Evolutionary conservation across 169 alveolate genomes (phyloP).

Genomic region (Plasmodium malariae): DNA sequence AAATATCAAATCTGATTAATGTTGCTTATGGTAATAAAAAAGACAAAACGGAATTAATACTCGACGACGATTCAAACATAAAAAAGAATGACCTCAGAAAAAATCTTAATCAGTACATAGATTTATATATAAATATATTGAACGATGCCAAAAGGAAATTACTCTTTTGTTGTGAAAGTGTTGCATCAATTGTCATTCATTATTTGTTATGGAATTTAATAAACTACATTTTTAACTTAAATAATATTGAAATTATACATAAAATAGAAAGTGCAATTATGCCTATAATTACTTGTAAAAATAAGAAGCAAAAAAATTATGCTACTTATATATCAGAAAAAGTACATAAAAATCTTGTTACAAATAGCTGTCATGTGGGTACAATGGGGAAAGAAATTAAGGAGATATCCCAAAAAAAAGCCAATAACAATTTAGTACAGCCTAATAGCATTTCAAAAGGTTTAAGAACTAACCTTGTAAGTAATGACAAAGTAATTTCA

Average conservation of each 20-base stretch:
- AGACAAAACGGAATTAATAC: neutral
- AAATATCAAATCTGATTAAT: conserved; percentile 38
- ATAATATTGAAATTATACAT: conserved; percentile 63
- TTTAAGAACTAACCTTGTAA: neutral
- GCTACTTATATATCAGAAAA: neutral
- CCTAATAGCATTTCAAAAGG: neutral
- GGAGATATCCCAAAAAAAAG: neutral
- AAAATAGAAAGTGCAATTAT: conserved; percentile 27
- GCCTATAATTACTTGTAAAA: conserved; percentile 12
- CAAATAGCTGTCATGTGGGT: neutral
- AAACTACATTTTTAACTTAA: conserved; percentile 63
- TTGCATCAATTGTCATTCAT: conserved; percentile 56
- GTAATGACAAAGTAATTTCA: neutral
- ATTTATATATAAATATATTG: conserved; percentile 57
- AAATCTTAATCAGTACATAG: conserved; percentile 39
- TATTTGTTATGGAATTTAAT: conserved; percentile 71
- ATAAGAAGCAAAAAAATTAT: neutral
- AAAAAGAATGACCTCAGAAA: conserved; percentile 25
- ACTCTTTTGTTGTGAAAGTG: conserved; percentile 67
- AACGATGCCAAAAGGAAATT: conserved; percentile 63
- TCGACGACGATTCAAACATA: conserved; percentile 1
- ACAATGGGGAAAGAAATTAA: neutral
- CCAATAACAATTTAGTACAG: neutral
- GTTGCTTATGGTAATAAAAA: conserved; percentile 6
- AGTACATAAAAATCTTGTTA: neutral